Evolutionary conservation across 805 yeast species (phyloP).

Genomic region (Yarrowia bubula): DNA sequence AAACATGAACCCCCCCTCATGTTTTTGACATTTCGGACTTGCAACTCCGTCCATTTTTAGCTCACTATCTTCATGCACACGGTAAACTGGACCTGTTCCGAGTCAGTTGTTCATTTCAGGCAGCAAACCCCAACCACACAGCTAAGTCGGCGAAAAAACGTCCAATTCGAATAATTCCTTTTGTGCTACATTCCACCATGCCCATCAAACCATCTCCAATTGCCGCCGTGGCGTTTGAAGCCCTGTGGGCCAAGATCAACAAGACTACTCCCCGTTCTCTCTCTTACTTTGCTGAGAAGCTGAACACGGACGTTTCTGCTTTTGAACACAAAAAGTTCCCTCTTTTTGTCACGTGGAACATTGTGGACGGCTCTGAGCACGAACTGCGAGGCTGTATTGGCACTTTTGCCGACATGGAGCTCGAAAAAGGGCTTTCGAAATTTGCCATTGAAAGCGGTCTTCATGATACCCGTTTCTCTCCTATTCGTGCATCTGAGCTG

Average conservation of each 20-base stretch:
- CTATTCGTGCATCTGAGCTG: constrained; percentile 58
- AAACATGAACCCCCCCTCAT: too few relatives aligned
- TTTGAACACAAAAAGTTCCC: constrained; percentile 46
- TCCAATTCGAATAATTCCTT: too few relatives aligned
- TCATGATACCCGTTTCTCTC: constrained; percentile 73
- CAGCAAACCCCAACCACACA: background rate
- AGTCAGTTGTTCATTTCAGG: background rate
- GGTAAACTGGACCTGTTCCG: too few relatives aligned
- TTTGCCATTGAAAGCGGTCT: constrained; percentile 62
- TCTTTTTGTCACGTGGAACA: constrained; percentile 84
- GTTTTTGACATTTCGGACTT: too few relatives aligned
- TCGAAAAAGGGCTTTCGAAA: constrained; percentile 57
- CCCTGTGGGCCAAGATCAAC: constrained; percentile 38
- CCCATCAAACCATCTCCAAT: constrained; percentile 33
- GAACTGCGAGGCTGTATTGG: constrained; percentile 90
- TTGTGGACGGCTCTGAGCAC: constrained; percentile 32
- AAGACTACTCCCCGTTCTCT: constrained; percentile 27
- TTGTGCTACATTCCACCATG: background rate
- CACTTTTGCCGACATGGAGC: constrained; percentile 59
- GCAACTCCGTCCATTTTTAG: too few relatives aligned
- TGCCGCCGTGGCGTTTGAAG: constrained; percentile 46
- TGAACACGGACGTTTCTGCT: background rate
- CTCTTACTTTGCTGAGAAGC: constrained; percentile 28
- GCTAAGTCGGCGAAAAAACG: too few relatives aligned
- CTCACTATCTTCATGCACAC: too few relatives aligned